Evolutionary conservation across 176 grass and related monocot species (phyloP).

Genomic region (Aegilops longissima): DNA sequence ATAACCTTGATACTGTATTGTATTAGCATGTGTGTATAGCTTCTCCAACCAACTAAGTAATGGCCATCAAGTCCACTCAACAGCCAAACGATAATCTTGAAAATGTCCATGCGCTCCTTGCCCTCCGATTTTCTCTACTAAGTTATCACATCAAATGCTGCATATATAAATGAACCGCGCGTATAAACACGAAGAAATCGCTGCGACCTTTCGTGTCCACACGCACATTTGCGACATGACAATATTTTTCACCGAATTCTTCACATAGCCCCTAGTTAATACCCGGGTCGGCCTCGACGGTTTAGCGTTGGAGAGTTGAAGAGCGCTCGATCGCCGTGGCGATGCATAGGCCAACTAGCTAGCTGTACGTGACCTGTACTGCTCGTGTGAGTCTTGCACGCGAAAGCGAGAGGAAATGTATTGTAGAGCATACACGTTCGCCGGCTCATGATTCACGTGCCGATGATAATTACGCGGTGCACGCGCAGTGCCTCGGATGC

Average conservation of each 20-base stretch:
- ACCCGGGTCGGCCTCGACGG: not conserved
- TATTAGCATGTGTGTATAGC: not conserved
- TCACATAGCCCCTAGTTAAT: not conserved
- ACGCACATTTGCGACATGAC: not conserved
- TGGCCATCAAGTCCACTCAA: not conserved
- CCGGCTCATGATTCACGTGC: not conserved
- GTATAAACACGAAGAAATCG: not conserved
- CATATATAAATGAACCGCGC: not conserved
- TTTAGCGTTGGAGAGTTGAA: not conserved
- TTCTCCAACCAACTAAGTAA: not conserved
- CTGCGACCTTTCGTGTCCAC: not conserved
- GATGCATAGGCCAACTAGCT: not conserved
- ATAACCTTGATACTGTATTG: no score
- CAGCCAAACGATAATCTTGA: not conserved
- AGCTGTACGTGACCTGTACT: not conserved
- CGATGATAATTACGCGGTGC: not conserved
- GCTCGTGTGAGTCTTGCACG: slow-evolving; percentile 25
- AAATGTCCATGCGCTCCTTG: not conserved
- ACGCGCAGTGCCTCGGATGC: not conserved
- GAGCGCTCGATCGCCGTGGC: not conserved
- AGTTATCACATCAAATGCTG: not conserved
- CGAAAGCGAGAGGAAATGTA: slow-evolving; percentile 27
- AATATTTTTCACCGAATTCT: not conserved
- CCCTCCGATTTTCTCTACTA: not conserved
- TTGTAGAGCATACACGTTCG: not conserved